Base-by-base conservation (phyloP, 768 basidiomycete species). In the Tylopilus subfusipes region DNA sequence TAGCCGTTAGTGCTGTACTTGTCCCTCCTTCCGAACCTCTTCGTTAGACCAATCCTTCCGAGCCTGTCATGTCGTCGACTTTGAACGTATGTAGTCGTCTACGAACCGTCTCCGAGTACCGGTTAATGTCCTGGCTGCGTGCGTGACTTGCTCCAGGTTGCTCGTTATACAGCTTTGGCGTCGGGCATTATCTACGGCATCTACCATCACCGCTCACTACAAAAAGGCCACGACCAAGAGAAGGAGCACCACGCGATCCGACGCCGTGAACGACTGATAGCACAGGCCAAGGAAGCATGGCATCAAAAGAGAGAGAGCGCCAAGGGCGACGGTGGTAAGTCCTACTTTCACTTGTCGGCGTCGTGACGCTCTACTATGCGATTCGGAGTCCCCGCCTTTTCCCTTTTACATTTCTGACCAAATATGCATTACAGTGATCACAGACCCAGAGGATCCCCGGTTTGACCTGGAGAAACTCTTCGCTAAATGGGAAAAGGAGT, bases 391-490 rank as follows among this genome's bases (percentile, higher is more conserved):
- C 10, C 36, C 43, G 33, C 31, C 34, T 2, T 38, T 7, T 42
- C 18, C 36, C 18, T 27, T 55, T 21, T 33, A 36, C 33, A 42
- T 36, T 36, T 53, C 57, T 66, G 48, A 62, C 52, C 21, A 38
- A 54, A n/a, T 22, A 40, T 48, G 52, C 33, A 46, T 44, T 46
- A 10, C 72, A 95, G 94, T 96, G 61, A 78, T 97, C 60, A 88
- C 93, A 60, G 85, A 99, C 78, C 91, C 94, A 39, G 96, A 98
- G 63, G 86, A 98, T 73, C 93, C 96, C 50, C 84, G 82, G 60
- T 99, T 98, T 74, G 94, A 98, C 79, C 78, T 98, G 69, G 96
- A 98, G 80, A 93, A 93, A 73, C 75, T 97, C 56, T 66, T 91
- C 69, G 78, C 79, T 42, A 82, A 84, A 68, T 85, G 84, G 80